phyloP scores from a whole-genome alignment of 73 alveolate species.

The Tetrahymena borealis region DNA sequence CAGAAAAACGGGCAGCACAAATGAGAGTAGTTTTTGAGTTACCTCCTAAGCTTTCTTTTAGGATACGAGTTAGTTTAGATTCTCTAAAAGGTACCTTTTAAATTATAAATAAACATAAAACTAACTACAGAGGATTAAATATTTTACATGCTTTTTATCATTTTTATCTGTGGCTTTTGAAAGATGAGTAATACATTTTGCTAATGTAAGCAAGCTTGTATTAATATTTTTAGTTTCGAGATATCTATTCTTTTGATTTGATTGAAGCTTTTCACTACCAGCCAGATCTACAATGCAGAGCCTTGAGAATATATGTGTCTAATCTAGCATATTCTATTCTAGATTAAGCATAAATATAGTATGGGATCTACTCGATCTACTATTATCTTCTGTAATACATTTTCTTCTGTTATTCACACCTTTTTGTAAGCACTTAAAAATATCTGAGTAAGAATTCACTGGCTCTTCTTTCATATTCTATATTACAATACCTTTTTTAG shows the following conservation, averaged over 20 bases:
- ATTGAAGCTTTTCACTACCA: constrained; percentile 87
- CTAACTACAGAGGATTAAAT: background rate
- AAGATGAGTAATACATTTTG: constrained; percentile 72
- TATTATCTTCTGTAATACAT: constrained; percentile 89
- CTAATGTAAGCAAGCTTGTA: constrained; percentile 74
- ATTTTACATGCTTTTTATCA: constrained; percentile 6
- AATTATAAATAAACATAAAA: constrained; percentile 5
- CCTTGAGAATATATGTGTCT: constrained; percentile 60
- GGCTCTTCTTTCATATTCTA: constrained; percentile 56
- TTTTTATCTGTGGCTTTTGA: constrained; percentile 55
- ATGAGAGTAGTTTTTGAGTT: constrained; percentile 76
- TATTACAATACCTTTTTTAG: constrained; percentile 40
- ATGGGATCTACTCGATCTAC: constrained; percentile 85
- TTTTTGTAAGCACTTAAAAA: constrained; percentile 57
- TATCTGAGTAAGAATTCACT: constrained; percentile 70
- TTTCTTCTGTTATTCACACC: constrained; percentile 82
- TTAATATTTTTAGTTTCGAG: constrained; percentile 84
- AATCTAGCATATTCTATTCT: constrained; percentile 66
- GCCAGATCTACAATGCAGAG: constrained; percentile 90
- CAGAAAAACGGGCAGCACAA: constrained; percentile 74
- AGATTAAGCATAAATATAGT: constrained; percentile 79
- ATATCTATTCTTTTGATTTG: constrained; percentile 78
- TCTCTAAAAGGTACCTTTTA: constrained; percentile 47
- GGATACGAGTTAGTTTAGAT: constrained; percentile 66
- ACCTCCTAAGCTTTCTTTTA: constrained; percentile 85